These are phyloP conservation scores for Gnomoniopsis smithogilvyi DNA, from an alignment of 2,329 filamentous ascomycete species.

Conservation along the genomic window DNA sequence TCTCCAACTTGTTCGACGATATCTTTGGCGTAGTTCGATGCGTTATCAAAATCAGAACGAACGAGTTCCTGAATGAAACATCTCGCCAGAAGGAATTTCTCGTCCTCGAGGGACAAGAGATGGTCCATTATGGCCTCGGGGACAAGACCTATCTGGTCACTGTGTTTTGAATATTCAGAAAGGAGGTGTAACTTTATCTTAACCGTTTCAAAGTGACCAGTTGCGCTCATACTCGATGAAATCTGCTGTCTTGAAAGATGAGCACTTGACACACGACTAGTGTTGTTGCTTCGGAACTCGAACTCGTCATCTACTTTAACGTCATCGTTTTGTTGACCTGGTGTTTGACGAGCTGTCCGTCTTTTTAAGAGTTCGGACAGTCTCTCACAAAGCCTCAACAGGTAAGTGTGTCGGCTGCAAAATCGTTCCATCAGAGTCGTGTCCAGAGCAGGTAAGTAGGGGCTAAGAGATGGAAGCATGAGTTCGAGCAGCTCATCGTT, in stretches of 20 bases:
- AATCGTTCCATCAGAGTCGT: slow-evolving; percentile 35
- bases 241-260: slow-evolving; percentile 46
- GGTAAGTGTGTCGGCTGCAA: slow-evolving; percentile 33
- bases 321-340: slow-evolving; percentile 41
- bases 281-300: slow-evolving; percentile 55
- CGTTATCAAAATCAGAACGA: slow-evolving; percentile 48
- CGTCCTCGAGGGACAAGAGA: slow-evolving; percentile 46
- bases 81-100: slow-evolving; percentile 52
- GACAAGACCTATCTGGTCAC: slow-evolving; percentile 44
- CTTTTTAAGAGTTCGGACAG: slow-evolving; percentile 34
- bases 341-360: slow-evolving; percentile 29
- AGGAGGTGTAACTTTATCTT: slow-evolving; percentile 44
- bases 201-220: slow-evolving; percentile 47
- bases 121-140: slow-evolving; percentile 48
- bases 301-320: slow-evolving; percentile 69
- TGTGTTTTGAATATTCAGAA: slow-evolving; percentile 38
- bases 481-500: slow-evolving; percentile 43
- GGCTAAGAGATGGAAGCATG: slow-evolving; percentile 41
- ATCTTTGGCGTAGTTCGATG: slow-evolving; percentile 40
- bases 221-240: slow-evolving; percentile 37
- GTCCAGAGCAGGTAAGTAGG: slow-evolving; percentile 43
- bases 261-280: slow-evolving; percentile 33
- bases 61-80: slow-evolving; percentile 50
- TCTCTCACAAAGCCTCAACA: slow-evolving; percentile 42
- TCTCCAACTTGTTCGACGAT: slow-evolving; percentile 50